phyloP scores from a whole-genome alignment of 768 basidiomycete genomes.

The Lactarius deliciosus region DNA sequence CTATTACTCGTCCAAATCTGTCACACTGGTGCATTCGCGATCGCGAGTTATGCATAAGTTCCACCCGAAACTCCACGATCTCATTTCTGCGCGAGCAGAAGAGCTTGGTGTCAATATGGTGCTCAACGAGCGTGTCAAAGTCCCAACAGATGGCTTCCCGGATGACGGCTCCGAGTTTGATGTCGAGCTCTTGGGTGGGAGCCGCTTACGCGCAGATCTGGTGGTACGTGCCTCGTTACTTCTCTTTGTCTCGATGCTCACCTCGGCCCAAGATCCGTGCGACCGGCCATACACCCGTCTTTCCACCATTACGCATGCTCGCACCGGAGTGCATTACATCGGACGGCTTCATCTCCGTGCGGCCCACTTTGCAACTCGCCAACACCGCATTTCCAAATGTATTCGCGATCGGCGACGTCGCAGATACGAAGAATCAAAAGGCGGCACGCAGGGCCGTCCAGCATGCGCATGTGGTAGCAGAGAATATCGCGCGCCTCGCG shows the following conservation, averaged over 20 bases:
- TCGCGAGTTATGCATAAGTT: slow-evolving; percentile 33
- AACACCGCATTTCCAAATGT: slow-evolving; percentile 27
- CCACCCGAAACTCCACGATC: slow-evolving; percentile 32
- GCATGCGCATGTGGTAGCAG: slow-evolving; percentile 31
- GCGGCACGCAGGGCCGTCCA: slow-evolving; percentile 32
- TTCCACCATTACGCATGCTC: slow-evolving; percentile 31
- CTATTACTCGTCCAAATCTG: slow-evolving; percentile 30
- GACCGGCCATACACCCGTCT: slow-evolving; percentile 37
- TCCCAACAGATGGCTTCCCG: slow-evolving; percentile 36
- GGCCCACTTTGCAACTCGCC: slow-evolving; percentile 34
- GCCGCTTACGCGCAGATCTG: slow-evolving; percentile 29
- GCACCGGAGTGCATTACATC: slow-evolving; percentile 29
- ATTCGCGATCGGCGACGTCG: slow-evolving; percentile 35
- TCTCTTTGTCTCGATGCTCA: neutral
- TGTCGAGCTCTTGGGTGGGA: slow-evolving; percentile 29
- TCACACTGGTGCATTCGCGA: slow-evolving; percentile 35
- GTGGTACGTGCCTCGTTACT: slow-evolving; percentile 18
- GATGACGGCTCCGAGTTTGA: slow-evolving; percentile 26
- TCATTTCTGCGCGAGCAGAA: slow-evolving; percentile 29
- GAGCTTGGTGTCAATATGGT: slow-evolving; percentile 32
- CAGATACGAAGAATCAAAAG: slow-evolving; percentile 33
- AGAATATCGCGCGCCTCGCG: slow-evolving; percentile 30
- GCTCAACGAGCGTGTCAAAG: slow-evolving; percentile 30
- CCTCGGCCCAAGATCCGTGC: slow-evolving; percentile 33
- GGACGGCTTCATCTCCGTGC: slow-evolving; percentile 31